Percentiles rank a stretch among this genome's conserved stretches.
phyloP scores from a whole-genome alignment of 805 yeast species.

The Kuraishia cidri region DNA sequence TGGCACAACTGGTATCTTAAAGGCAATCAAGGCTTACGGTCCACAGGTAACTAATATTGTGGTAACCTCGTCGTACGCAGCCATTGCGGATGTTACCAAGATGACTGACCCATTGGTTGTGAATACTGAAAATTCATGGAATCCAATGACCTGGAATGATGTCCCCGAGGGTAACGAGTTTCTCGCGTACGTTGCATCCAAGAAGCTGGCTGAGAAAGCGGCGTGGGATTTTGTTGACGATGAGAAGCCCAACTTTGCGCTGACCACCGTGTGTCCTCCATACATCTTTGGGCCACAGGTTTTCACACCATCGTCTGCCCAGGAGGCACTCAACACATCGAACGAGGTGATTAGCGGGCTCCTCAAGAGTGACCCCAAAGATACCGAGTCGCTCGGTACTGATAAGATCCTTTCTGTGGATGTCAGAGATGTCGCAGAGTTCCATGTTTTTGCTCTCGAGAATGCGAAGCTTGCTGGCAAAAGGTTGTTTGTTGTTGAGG shows the following conservation, averaged over 20 bases:
- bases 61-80: slow-evolving; percentile 43
- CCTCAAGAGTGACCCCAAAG: slow-evolving; percentile 9
- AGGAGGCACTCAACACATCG: slow-evolving; percentile 22
- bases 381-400: slow-evolving; percentile 13
- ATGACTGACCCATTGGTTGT: slow-evolving; percentile 23
- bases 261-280: slow-evolving; percentile 23
- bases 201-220: slow-evolving; percentile 33
- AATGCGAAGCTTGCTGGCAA: slow-evolving; percentile 19
- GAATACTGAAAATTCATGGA: slow-evolving; percentile 40
- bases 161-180: slow-evolving; percentile 22
- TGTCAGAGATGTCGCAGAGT: slow-evolving; percentile 54
- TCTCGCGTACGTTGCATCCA: slow-evolving; percentile 32
- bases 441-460: slow-evolving; percentile 45
- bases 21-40: slow-evolving; percentile 33
- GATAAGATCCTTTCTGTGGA: slow-evolving; percentile 12
- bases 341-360: slow-evolving; percentile 16
- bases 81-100: slow-evolving; percentile 27
- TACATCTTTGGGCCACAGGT: slow-evolving; percentile 31
- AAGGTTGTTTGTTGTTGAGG: slow-evolving; percentile 20
- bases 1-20: slow-evolving; percentile 45
- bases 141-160: slow-evolving; percentile 41
- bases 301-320: slow-evolving; percentile 9
- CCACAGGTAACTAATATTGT: slow-evolving; percentile 37
- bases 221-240: slow-evolving; percentile 26
- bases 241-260: slow-evolving; percentile 22